Base-by-base conservation (phyloP, 441 rosid species). In the Pelargonium myrrhifolium region DNA sequence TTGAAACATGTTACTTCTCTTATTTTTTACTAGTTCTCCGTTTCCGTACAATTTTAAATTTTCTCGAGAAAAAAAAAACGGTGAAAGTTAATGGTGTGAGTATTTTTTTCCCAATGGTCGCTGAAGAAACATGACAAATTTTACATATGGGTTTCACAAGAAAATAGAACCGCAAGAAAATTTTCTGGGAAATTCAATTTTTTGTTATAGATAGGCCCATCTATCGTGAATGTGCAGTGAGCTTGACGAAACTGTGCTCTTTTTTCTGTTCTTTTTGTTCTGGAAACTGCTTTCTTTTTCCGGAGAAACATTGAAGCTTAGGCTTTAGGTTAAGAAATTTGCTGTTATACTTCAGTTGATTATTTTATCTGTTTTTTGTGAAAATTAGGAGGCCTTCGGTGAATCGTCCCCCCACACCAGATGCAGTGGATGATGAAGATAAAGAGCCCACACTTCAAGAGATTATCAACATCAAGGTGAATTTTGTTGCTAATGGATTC, bases 331-430 rank as follows among this genome's bases (percentile, higher is more conserved):
- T 39, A 6, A 6, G 43, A 39, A 39, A 9, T 39, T 39, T 39
- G 0, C 43, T 39, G 43, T 4, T 8, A 42, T 6, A 10, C 11
- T 42, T 1, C 45, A 42, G 9, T 42, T 42, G 45, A 42, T 42
- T 42, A 17, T 1, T 15, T 56, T 28, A 18, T 62, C 42, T 9
- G 61, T 60, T 65, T 6, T 21, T 68, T 31, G 45, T 28, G 42
- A 72, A 56, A 68, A 78, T 42, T 42, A 90, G 92, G 93, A 88
- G 89, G 74, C 76, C 74, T 49, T 84, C 89, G 17, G 88, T 80
- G 78, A 89, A 88, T 81, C 89, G 92, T 21, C 89, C 95, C 40
- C 88, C 89, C 4, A 83, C 93, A 8, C 90, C 93, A 24, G 93
- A 90, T 62, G 82, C 79, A 39, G 82, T 68, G 59, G 79, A 69